Conservation (phyloP, 2,329 filamentous ascomycete genomes). For the Grosmannia clavigera region DNA sequence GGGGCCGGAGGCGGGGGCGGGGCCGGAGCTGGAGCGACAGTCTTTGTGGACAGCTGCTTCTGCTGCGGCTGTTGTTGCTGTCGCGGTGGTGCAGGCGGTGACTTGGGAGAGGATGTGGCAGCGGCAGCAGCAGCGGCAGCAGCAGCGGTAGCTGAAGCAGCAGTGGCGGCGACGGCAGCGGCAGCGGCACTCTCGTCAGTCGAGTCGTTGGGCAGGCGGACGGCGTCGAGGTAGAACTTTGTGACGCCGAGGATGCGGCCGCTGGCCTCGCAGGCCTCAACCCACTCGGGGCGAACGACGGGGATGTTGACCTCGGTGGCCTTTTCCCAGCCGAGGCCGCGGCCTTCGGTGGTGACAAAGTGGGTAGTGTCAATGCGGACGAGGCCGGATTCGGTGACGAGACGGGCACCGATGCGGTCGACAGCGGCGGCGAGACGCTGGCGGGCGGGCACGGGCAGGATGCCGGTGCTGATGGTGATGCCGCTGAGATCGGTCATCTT, state of each 20-base stretch:
- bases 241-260: slow-evolving; percentile 88
- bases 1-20: neutral
- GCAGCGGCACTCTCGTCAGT: neutral
- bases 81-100: neutral
- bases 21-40: too few species aligned
- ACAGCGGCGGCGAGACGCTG: slow-evolving; percentile 66
- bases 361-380: slow-evolving; percentile 97
- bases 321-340: slow-evolving; percentile 87
- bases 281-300: slow-evolving; percentile 92
- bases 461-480: slow-evolving; percentile 84
- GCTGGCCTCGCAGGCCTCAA: slow-evolving; percentile 89
- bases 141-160: slow-evolving; percentile 8
- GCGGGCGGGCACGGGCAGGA: slow-evolving; percentile 60
- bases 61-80: neutral
- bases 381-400: slow-evolving; percentile 51
- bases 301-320: slow-evolving; percentile 97
- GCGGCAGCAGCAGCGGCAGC: slow-evolving; percentile 14
- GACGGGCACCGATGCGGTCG: slow-evolving; percentile 81
- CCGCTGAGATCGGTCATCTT: slow-evolving; percentile 97
- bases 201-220: slow-evolving; percentile 25
- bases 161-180: slow-evolving; percentile 1
- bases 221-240: slow-evolving; percentile 88
- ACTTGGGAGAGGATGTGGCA: slow-evolving; percentile 6
- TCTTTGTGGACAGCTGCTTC: neutral
- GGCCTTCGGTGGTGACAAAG: slow-evolving; percentile 90